Conservation (phyloP, 1,139 yeast genomes). For the Geotrichum restrictum region DNA sequence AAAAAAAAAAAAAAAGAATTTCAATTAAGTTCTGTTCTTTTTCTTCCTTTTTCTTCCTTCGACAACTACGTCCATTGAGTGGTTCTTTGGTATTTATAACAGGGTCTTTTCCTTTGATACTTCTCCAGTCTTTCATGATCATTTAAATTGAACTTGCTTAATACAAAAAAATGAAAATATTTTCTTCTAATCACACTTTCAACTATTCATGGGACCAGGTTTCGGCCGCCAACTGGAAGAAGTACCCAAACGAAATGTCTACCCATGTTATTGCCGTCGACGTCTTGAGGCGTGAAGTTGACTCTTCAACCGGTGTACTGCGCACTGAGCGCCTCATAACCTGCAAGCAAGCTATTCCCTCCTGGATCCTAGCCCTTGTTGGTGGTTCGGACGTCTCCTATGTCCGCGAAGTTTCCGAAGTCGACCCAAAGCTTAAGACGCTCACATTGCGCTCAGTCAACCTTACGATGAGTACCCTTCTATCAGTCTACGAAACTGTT, state of each 20-base stretch:
- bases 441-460: constrained; percentile 81
- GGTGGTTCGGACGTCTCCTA: constrained; percentile 74
- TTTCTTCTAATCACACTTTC: constrained; percentile 63
- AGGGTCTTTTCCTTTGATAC: neutral
- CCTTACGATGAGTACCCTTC: constrained; percentile 71
- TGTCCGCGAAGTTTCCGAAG: constrained; percentile 85
- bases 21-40: neutral
- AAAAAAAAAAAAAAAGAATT: neutral
- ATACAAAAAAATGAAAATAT: constrained; percentile 63
- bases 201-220: constrained; percentile 91
- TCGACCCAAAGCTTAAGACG: constrained; percentile 62
- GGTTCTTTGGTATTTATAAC: neutral
- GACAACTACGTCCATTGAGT: neutral
- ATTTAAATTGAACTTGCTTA: too few species aligned
- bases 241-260: constrained; percentile 88
- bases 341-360: constrained; percentile 81
- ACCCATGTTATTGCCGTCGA: constrained; percentile 96
- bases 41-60: neutral
- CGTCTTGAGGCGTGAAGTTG: constrained; percentile 67
- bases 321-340: constrained; percentile 86
- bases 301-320: constrained; percentile 52
- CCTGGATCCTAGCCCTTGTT: constrained; percentile 69
- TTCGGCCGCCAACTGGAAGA: constrained; percentile 94
- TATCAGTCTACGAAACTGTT: constrained; percentile 83
- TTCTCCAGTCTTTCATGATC: neutral